Conservation (phyloP, 257 asterid species). For the Nicotiana noctiflora region DNA sequence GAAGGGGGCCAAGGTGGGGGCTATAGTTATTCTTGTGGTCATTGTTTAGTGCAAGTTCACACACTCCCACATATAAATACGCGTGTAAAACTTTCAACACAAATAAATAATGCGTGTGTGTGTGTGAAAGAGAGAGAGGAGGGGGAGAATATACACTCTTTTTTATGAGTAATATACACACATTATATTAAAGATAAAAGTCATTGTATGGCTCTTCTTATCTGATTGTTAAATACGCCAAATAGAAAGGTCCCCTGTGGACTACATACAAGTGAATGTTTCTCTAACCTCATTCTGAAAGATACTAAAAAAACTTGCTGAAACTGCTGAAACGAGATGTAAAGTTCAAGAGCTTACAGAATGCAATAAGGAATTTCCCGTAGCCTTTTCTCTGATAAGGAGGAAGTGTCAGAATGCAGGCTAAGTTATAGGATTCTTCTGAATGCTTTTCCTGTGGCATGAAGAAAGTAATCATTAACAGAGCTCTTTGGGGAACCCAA, state of each 20-base stretch:
- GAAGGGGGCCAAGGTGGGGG: not conserved
- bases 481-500: not conserved
- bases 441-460: slow-evolving; percentile 89
- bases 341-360: slow-evolving; percentile 51
- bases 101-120: not conserved
- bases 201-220: not conserved
- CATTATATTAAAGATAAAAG: not conserved
- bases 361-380: slow-evolving; percentile 92
- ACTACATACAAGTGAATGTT: slow-evolving; percentile 1
- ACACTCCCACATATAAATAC: not conserved
- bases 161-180: no score
- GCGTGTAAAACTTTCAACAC: not conserved
- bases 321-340: not conserved
- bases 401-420: slow-evolving; percentile 95
- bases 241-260: not conserved
- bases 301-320: not conserved
- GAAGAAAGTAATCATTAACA: slow-evolving; percentile 8
- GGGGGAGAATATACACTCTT: not conserved
- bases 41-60: not conserved
- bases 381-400: slow-evolving; percentile 98
- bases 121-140: not conserved
- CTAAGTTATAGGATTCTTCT: slow-evolving; percentile 92
- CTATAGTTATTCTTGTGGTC: not conserved
- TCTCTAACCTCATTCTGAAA: not conserved
- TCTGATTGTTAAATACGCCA: not conserved